Evolutionary conservation across 2,329 filamentous ascomycete genomes (phyloP), one percentile per base, ranked within the genome.

Genomic region (Ascochyta koolunga): DNA sequence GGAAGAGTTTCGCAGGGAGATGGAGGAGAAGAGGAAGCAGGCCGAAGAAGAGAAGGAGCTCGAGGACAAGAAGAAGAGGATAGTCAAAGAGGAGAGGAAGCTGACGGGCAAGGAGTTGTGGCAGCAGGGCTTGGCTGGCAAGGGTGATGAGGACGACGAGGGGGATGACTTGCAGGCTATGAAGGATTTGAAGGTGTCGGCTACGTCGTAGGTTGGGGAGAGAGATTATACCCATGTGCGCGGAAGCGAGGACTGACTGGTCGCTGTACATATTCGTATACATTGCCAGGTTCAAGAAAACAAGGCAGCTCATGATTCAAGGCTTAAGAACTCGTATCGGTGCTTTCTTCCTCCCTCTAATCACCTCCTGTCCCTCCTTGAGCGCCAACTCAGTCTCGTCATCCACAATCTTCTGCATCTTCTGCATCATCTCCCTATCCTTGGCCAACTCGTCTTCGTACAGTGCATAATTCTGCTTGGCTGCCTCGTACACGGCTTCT

Each of bases 1-100:
- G 50, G 87, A 88, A 33, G 84, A 76, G 9, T 99, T 98, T 71
- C 72, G 86, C 58, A 80, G 82, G 69, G 95, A 98, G 79, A 88
- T 93, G 85, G 88, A 88, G 70, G 93, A 95, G 68, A 79, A 83
- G 70, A 84, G 86, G 63, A 70, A 70, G 61, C 66, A 62, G 64
- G 82, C 77, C 62, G 83, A 87, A 60, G 80, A 82, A 66, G 89
- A 90, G 73, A 91, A 93, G 70, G 84, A 83, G 61, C 90, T 93
- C 65, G 85, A 90, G 60, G 78, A 79, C 54, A 80, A 80, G 71
- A 80, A 78, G 71, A 75, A 71, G 66, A 72, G 68, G 47, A 70
- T 75, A 5, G 77, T 73, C 60, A 69, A 70, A 90, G 91, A 93
- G 43, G 93, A 96, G 77, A 85, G 91, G 77, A 92, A 90, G 77